phyloP scores from a whole-genome alignment of 2,329 filamentous ascomycete species.

The Aspergillus tanneri region DNA sequence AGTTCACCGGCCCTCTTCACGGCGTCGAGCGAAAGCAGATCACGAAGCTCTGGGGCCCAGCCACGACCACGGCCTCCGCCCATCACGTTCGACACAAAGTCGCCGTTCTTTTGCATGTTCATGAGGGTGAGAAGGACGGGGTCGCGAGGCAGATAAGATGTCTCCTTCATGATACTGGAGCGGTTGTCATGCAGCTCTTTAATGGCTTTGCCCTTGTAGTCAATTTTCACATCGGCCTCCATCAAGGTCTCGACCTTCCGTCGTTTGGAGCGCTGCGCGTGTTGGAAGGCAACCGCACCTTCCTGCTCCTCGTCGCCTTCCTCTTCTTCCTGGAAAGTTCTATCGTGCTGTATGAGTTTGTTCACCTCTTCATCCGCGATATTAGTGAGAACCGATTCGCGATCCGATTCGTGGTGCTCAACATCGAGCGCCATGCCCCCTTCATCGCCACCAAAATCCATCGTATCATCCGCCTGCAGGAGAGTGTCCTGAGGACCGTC shows the following conservation, averaged over 20 bases:
- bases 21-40: conserved; percentile 84
- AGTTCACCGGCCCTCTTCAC: conserved; percentile 74
- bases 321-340: conserved; percentile 20
- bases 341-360: conserved; percentile 49
- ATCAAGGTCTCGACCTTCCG: conserved; percentile 65
- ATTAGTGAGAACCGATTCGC: conserved; percentile 69
- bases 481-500: conserved; percentile 52
- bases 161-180: conserved; percentile 78
- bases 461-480: conserved; percentile 56
- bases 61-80: conserved; percentile 72
- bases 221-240: conserved; percentile 75
- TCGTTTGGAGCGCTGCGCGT: conserved; percentile 72
- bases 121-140: conserved; percentile 82
- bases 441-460: conserved; percentile 49
- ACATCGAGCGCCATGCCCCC: conserved; percentile 53
- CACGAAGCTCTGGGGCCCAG: conserved; percentile 90
- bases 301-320: conserved; percentile 57
- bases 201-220: conserved; percentile 73
- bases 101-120: conserved; percentile 87
- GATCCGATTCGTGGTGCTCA: conserved; percentile 50
- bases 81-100: conserved; percentile 84
- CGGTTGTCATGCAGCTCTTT: conserved; percentile 83
- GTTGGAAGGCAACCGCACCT: conserved; percentile 53
- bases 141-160: conserved; percentile 81
- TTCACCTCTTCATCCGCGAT: conserved; percentile 55